Evolutionary conservation across 2,329 filamentous ascomycete species (phyloP).

Genomic region (Aspergillus ibericus): DNA sequence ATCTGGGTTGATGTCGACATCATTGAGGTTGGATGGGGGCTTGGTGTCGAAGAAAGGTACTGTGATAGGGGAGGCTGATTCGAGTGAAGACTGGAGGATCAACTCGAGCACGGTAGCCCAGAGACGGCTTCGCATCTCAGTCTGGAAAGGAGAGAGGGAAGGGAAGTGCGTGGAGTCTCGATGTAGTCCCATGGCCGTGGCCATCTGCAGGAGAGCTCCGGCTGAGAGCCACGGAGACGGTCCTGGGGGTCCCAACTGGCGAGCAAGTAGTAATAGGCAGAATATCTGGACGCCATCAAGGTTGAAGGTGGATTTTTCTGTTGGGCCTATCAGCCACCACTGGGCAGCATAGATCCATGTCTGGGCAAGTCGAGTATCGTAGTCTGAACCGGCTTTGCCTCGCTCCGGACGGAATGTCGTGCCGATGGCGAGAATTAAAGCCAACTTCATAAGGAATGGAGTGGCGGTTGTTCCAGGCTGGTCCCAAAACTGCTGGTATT

Average conservation of each 20-base stretch:
- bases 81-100: constrained; percentile 15
- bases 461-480: constrained; percentile 20
- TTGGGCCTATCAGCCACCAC: constrained; percentile 37
- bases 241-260: constrained; percentile 29
- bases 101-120: constrained; percentile 22
- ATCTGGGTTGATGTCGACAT: constrained; percentile 24
- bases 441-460: constrained; percentile 29
- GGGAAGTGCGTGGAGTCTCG: constrained; percentile 25
- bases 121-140: constrained; percentile 17
- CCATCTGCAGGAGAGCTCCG: constrained; percentile 23
- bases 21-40: constrained; percentile 27
- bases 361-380: constrained; percentile 12
- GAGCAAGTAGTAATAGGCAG: constrained; percentile 34
- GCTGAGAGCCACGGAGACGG: constrained; percentile 21
- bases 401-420: constrained; percentile 24
- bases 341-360: constrained; percentile 37
- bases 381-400: constrained; percentile 10
- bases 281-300: constrained; percentile 36
- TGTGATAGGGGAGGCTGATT: constrained; percentile 10
- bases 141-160: constrained; percentile 15
- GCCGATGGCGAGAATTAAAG: constrained; percentile 36
- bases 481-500: constrained; percentile 32
- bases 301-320: constrained; percentile 29
- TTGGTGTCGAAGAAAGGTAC: constrained; percentile 9
- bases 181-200: constrained; percentile 33